Evolutionary conservation across 345 rosid genomes (phyloP).

Genomic region (Euphorbia tirucalli): DNA sequence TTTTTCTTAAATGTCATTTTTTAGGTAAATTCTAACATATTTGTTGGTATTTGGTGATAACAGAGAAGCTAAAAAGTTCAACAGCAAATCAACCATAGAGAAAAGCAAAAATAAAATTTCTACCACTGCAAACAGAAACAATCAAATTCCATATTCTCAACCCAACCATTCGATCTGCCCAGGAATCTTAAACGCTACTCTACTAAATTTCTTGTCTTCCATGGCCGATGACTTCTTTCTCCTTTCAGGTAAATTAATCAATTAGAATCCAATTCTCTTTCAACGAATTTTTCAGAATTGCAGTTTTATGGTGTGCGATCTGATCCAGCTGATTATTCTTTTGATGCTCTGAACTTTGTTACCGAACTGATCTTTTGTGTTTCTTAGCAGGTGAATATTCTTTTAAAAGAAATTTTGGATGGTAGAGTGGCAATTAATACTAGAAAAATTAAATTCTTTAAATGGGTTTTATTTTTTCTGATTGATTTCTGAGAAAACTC

Average conservation of each 20-base stretch:
- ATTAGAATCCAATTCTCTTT: slow-evolving; percentile 16
- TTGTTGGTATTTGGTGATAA: too few relatives aligned
- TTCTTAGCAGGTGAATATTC: slow-evolving; percentile 32
- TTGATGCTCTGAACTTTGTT: slow-evolving; percentile 19
- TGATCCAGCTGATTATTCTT: slow-evolving; percentile 36
- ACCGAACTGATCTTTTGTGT: slow-evolving; percentile 14
- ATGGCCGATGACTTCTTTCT: slow-evolving; percentile 31
- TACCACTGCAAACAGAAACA: too few relatives aligned
- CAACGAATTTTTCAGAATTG: slow-evolving; percentile 8
- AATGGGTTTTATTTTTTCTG: neutral
- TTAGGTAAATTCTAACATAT: too few relatives aligned
- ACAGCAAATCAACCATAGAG: too few relatives aligned
- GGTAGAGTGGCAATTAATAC: neutral
- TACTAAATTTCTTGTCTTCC: slow-evolving; percentile 8
- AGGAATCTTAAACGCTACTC: slow-evolving; percentile 12
- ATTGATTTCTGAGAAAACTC: slow-evolving; percentile 20
- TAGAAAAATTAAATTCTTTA: neutral
- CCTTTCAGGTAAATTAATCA: slow-evolving; percentile 24
- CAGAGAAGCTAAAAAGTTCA: too few relatives aligned
- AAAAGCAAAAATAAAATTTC: too few relatives aligned
- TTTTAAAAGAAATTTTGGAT: neutral
- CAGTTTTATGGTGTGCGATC: slow-evolving; percentile 24
- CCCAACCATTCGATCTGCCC: slow-evolving; percentile 9
- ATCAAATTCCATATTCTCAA: too few relatives aligned
- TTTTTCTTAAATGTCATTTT: too few relatives aligned